Evolutionary conservation across 805 yeast genomes (phyloP).

Genomic region (Lipomyces sp.): DNA sequence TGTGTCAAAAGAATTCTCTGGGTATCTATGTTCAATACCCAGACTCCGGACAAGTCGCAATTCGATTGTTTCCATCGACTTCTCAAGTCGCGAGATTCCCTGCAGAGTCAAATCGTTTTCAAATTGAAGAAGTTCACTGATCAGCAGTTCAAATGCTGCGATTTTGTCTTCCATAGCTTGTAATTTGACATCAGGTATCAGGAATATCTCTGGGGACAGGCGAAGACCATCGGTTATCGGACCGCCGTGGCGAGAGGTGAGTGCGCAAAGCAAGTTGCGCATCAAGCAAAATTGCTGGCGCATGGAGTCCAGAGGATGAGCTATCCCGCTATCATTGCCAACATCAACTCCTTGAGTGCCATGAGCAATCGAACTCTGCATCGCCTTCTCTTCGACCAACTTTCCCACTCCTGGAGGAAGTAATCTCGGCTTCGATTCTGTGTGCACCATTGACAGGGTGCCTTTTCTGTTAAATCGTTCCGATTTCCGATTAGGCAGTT

Average conservation of each 20-base stretch:
- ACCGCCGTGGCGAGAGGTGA: constrained; percentile 8
- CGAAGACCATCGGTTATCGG: not conserved
- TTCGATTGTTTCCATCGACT: constrained; percentile 6
- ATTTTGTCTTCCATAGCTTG: constrained; percentile 12
- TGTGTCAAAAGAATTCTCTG: no score
- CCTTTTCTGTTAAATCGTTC: no score
- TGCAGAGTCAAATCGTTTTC: not conserved
- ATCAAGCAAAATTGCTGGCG: constrained; percentile 14
- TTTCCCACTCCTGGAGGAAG: no score
- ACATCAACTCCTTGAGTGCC: not conserved
- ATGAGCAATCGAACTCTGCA: not conserved
- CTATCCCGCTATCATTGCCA: not conserved
- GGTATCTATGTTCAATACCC: no score
- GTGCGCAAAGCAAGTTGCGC: constrained; percentile 7
- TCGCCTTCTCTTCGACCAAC: no score
- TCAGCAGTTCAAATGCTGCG: constrained; percentile 2
- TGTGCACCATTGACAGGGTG: no score
- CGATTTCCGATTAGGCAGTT: no score
- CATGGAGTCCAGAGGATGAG: not conserved
- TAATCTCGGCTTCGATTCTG: no score
- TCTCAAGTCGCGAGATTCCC: constrained; percentile 2
- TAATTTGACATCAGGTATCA: constrained; percentile 2
- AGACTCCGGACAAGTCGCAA: not conserved
- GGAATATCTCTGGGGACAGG: constrained; percentile 9
- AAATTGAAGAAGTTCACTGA: constrained; percentile 3